phyloP scores from a whole-genome alignment of 108 stramenopile species.

The Cylindrotheca fusiformis region DNA sequence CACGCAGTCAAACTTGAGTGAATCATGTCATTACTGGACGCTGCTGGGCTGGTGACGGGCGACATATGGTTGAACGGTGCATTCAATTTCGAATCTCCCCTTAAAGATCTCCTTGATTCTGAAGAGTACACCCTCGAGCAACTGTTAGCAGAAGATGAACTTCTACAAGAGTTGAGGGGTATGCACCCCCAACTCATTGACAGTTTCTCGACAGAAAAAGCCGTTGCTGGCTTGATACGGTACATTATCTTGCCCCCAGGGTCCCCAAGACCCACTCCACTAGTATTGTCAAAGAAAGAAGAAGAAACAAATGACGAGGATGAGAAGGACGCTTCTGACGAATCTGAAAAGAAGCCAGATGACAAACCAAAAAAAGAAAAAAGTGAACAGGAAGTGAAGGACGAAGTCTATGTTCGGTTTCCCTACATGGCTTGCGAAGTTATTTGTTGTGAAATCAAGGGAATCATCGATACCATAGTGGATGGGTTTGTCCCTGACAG shows the following conservation, averaged over 20 bases:
- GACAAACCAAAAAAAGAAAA: slow-evolving; percentile 4
- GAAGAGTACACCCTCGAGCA: slow-evolving; percentile 77
- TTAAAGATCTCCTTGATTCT: slow-evolving; percentile 88
- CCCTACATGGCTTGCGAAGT: slow-evolving; percentile 98
- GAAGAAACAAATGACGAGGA: no score
- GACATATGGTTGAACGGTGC: slow-evolving; percentile 80
- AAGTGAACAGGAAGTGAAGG: slow-evolving; percentile 9
- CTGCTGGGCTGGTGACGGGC: slow-evolving; percentile 33
- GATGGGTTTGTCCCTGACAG: slow-evolving; percentile 55
- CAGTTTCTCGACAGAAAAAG: slow-evolving; percentile 74
- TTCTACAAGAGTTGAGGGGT: slow-evolving; percentile 91
- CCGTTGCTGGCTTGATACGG: slow-evolving; percentile 72
- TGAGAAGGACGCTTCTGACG: slow-evolving; percentile 5
- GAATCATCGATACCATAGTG: slow-evolving; percentile 74
- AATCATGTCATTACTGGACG: slow-evolving; percentile 44
- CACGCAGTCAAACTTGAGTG: no score
- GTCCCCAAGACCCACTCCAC: not conserved
- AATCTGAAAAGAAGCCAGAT: slow-evolving; percentile 4
- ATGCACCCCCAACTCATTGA: slow-evolving; percentile 81
- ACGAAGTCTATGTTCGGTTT: slow-evolving; percentile 57
- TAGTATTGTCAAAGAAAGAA: not conserved
- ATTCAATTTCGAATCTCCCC: slow-evolving; percentile 56
- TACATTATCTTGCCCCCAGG: slow-evolving; percentile 46
- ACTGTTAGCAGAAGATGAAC: slow-evolving; percentile 90
- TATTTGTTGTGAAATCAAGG: slow-evolving; percentile 90